Conservation (phyloP, 495 filamentous ascomycete genomes). For the Aspergillus leporis region DNA sequence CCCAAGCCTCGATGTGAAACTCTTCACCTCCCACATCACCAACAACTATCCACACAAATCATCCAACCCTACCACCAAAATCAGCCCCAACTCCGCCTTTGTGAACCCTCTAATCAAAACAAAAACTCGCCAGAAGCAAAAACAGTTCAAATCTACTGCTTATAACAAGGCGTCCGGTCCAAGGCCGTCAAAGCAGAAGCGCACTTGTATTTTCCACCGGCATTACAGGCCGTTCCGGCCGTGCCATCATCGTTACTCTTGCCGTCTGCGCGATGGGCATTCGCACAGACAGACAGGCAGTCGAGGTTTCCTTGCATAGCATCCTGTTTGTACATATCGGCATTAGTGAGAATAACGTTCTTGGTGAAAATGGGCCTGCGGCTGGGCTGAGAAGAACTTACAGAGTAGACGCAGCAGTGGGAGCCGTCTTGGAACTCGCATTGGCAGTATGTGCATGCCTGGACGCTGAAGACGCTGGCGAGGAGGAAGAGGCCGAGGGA, state of each 20-base stretch:
- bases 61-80: too few species aligned
- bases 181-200: constrained; percentile 10
- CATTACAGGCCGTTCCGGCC: constrained; percentile 6
- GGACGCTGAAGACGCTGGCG: background rate
- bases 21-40: too few species aligned
- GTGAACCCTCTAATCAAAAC: too few species aligned
- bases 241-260: constrained; percentile 1
- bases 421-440: constrained; percentile 5
- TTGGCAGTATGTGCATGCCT: constrained; percentile 14
- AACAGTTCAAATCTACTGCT: constrained; percentile 3
- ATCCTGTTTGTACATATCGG: too few species aligned
- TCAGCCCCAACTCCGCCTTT: too few species aligned
- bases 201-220: constrained; percentile 11
- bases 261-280: constrained; percentile 7
- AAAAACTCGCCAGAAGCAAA: too few species aligned
- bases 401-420: constrained; percentile 13
- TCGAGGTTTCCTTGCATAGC: constrained; percentile 7
- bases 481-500: constrained; percentile 5
- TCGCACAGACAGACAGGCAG: constrained; percentile 1
- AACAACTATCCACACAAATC: too few species aligned
- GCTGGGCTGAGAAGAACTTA: too few species aligned
- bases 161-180: constrained; percentile 12
- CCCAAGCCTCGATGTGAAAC: too few species aligned
- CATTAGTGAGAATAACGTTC: too few species aligned
- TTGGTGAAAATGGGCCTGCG: background rate